Base-by-base conservation (phyloP, 352 stramenopile species). In the Pythium apleroticum region DNA sequence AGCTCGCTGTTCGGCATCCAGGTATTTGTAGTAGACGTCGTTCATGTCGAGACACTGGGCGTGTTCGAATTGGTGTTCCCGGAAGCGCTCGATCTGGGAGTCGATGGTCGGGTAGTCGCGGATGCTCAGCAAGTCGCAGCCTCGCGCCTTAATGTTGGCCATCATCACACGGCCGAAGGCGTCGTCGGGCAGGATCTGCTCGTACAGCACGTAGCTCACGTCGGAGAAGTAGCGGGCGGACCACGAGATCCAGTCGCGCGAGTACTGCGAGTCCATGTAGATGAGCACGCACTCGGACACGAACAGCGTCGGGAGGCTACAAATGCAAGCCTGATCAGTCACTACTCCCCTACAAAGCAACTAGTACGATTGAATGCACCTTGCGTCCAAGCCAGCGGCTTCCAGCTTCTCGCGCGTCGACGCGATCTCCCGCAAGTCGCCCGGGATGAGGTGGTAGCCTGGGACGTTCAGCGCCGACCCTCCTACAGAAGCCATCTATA, bases 161-260 rank as follows among this genome's bases (percentile, higher is more conserved):
- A 97, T 88, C 91, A 98, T 98, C 17, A 96, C 90, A 35, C 77
- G 75, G 11, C 91, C 91, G 43, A 98, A 98, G 3, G 89, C 86
- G 57, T 97, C 91, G 60, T 95, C 76, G 0, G 91, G 91, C 4
- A 94, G 79, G 37, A 98, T 97, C 67, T 97, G 90, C 72, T 98
- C 91, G 58, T 98, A 98, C 27, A 95, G 41, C 11, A 89, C 74
- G 66, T 97, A 94, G 63, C 76, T 87, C 35, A 84, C 86, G 55
- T 95, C 79, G 8, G 69, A 55, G 65, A 98, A 96, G 54, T 77
- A 84, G 10, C 64, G 69, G 12, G 65, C 65, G 0, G 88, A 79
- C 88, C 86, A 97, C 3, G 67, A 52, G 27, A 98, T 73, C 15
- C 96, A 74, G 37, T 82, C 76, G 24, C 76, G 76, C 15, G 89